A percentile compares a stretch with the other conserved stretches of the same genome.
phyloP scores from a whole-genome alignment of 1,284 basidiomycete genomes.

The Somion occarium region DNA sequence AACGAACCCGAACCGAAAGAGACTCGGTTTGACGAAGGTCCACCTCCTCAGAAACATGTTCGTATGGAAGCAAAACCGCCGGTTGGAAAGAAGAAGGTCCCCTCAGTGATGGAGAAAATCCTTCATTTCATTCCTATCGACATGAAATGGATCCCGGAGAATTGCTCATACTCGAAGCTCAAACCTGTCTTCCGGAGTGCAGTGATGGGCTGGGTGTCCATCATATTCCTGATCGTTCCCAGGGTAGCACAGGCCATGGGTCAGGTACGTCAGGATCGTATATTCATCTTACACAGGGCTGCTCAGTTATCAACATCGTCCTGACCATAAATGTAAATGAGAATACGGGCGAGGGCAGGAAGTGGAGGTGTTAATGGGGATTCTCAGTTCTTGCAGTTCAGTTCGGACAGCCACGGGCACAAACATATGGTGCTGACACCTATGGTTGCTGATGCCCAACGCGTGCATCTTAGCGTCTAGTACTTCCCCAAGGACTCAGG shows the following conservation, averaged over 20 bases:
- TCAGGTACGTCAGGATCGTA: slow-evolving; percentile 39
- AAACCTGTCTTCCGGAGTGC: slow-evolving; percentile 67
- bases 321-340: too few relatives aligned
- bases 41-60: background rate
- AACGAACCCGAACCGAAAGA: background rate
- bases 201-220: slow-evolving; percentile 57
- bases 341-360: too few relatives aligned
- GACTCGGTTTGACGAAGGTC: background rate
- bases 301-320: too few relatives aligned
- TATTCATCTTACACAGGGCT: background rate
- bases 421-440: too few relatives aligned
- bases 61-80: background rate
- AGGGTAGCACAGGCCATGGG: slow-evolving; percentile 50
- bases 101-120: background rate
- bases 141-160: slow-evolving; percentile 53
- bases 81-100: background rate
- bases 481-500: too few relatives aligned
- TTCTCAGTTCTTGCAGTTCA: too few relatives aligned
- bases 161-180: slow-evolving; percentile 52
- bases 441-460: too few relatives aligned
- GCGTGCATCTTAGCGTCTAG: too few relatives aligned
- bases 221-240: slow-evolving; percentile 61
- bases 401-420: too few relatives aligned
- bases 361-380: too few relatives aligned
- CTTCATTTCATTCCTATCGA: slow-evolving; percentile 14